phyloP scores from a whole-genome alignment of 2,329 filamentous ascomycete genomes.

The Nemania serpens region DNA sequence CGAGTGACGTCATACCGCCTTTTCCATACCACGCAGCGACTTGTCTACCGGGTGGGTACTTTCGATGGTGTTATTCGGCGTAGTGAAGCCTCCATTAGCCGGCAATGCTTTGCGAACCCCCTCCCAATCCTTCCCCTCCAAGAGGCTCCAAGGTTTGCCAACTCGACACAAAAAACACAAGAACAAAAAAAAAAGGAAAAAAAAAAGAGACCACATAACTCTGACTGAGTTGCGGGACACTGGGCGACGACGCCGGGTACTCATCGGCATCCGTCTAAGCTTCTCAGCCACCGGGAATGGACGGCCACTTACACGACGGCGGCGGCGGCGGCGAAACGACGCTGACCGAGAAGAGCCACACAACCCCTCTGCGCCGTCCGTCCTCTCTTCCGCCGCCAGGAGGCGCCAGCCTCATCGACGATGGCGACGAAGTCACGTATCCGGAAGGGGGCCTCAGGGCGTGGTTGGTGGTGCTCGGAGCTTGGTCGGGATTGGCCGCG shows the following conservation, averaged over 20 bases:
- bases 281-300: neutral
- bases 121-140: no score
- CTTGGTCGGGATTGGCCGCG: conserved; percentile 17
- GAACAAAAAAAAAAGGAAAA: no score
- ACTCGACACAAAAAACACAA: no score
- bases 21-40: neutral
- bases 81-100: no score
- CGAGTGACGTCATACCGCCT: conserved; percentile 19
- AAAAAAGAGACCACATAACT: no score
- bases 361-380: neutral
- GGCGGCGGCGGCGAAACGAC: neutral
- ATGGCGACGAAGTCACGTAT: conserved; percentile 1
- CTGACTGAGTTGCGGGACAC: no score
- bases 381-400: neutral
- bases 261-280: no score
- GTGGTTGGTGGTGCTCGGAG: conserved; percentile 18
- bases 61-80: no score
- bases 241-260: no score
- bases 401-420: neutral
- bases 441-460: conserved; percentile 14
- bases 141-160: neutral
- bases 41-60: neutral
- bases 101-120: no score
- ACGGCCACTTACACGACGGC: neutral
- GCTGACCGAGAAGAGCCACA: neutral